Conservation (phyloP, 2,329 filamentous ascomycete species). For the Clarireedia homoeocarpa region DNA sequence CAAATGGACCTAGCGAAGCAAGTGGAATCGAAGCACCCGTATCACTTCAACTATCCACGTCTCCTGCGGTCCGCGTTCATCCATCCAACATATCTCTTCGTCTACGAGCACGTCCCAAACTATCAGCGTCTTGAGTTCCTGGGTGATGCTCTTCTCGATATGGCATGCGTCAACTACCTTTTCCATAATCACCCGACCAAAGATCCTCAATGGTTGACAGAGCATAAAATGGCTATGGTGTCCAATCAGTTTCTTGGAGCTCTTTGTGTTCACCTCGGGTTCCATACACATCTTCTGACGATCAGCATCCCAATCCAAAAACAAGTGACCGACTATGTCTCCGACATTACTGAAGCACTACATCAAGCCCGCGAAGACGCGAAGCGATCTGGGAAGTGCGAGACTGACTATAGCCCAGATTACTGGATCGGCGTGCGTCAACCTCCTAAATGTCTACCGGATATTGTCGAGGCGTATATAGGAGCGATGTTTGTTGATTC, state of each 20-base stretch:
- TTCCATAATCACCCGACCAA: constrained; percentile 69
- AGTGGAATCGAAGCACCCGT: constrained; percentile 49
- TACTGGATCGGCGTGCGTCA: constrained; percentile 60
- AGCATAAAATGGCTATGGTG: constrained; percentile 99
- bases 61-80: constrained; percentile 79
- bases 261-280: constrained; percentile 67
- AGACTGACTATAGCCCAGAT: constrained; percentile 43
- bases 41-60: constrained; percentile 66
- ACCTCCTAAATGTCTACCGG: constrained; percentile 70
- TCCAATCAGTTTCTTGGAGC: constrained; percentile 90
- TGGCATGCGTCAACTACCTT: constrained; percentile 75
- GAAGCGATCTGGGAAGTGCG: constrained; percentile 28
- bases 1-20: constrained; percentile 61
- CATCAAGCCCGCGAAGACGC: constrained; percentile 30
- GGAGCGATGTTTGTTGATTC: constrained; percentile 91
- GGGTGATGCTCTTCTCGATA: constrained; percentile 81
- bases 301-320: constrained; percentile 39
- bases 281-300: constrained; percentile 64
- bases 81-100: constrained; percentile 72
- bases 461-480: constrained; percentile 82
- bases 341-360: constrained; percentile 48
- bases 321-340: constrained; percentile 47
- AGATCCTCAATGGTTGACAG: constrained; percentile 93
- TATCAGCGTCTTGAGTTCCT: constrained; percentile 92
- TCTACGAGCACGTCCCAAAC: constrained; percentile 71